phyloP scores from a whole-genome alignment of 2,329 filamentous ascomycete genomes.

The Paecilomyces sp. region DNA sequence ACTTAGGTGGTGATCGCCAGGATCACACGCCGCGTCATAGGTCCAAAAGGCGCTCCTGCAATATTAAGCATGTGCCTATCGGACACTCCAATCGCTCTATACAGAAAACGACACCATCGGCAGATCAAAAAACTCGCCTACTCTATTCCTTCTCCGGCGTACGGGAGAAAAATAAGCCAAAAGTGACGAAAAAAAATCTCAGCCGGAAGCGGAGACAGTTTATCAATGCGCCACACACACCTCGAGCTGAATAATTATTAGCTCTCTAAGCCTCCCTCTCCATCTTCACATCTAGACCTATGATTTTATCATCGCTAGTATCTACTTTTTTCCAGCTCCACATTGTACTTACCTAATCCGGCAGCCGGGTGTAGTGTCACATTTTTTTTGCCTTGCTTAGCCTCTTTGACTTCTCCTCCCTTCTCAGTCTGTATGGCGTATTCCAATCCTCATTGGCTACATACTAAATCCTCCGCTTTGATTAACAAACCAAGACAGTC shows the following conservation, averaged over 20 bases:
- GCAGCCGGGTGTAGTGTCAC: not conserved
- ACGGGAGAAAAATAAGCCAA: not conserved
- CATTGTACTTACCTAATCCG: not conserved
- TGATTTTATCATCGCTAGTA: not conserved
- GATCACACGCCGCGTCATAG: not conserved
- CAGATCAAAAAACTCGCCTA: not conserved
- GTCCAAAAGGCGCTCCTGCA: not conserved
- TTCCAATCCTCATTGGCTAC: not conserved
- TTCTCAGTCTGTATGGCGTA: not conserved
- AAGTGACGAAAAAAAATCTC: not conserved
- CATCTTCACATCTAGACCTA: too few species aligned
- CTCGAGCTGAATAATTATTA: not conserved
- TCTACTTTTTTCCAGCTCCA: not conserved
- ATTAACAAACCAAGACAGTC: too few species aligned
- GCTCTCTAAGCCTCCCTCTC: not conserved
- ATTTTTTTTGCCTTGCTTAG: not conserved
- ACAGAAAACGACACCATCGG: not conserved
- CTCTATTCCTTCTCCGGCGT: not conserved
- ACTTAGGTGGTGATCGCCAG: not conserved
- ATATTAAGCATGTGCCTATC: not conserved
- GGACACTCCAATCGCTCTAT: not conserved
- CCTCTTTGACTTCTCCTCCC: not conserved
- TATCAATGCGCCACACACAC: not conserved
- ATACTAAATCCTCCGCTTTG: too few species aligned
- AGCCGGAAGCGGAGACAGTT: not conserved